phyloP scores from a whole-genome alignment of 768 basidiomycete species.

The Pleurotus sapidus region DNA sequence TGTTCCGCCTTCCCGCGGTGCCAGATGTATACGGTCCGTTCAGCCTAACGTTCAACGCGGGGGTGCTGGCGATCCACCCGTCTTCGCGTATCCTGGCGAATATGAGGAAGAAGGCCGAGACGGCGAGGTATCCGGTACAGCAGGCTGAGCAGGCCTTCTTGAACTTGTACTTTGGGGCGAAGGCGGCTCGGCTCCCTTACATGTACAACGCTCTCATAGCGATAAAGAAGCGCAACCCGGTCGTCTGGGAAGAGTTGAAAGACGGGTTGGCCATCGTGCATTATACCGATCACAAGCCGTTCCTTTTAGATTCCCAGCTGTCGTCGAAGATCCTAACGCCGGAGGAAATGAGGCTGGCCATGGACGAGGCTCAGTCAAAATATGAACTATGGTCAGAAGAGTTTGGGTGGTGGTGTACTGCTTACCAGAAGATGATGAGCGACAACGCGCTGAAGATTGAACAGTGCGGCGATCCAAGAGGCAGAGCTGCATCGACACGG shows the following conservation, averaged over 20 bases:
- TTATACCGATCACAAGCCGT: conserved; percentile 53
- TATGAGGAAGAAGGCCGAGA: conserved; percentile 25
- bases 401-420: conserved; percentile 23
- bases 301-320: conserved; percentile 66
- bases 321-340: conserved; percentile 14
- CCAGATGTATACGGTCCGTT: conserved; percentile 34
- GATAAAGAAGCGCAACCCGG: conserved; percentile 28
- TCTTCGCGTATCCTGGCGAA: conserved; percentile 21
- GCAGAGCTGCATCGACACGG: no score
- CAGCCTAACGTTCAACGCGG: conserved; percentile 35
- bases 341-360: conserved; percentile 18
- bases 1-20: conserved; percentile 38
- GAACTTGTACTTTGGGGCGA: conserved; percentile 35
- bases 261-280: conserved; percentile 33
- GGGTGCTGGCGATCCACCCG: conserved; percentile 32
- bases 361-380: conserved; percentile 12
- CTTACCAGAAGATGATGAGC: conserved; percentile 21
- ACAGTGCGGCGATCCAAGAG: no score
- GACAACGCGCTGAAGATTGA: neutral
- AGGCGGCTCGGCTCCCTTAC: conserved; percentile 32
- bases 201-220: conserved; percentile 40
- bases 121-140: conserved; percentile 24
- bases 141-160: conserved; percentile 41
- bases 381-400: conserved; percentile 20
- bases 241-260: conserved; percentile 30